Base-by-base conservation (phyloP, 148 eudicot species). In the Camellia japonica region DNA sequence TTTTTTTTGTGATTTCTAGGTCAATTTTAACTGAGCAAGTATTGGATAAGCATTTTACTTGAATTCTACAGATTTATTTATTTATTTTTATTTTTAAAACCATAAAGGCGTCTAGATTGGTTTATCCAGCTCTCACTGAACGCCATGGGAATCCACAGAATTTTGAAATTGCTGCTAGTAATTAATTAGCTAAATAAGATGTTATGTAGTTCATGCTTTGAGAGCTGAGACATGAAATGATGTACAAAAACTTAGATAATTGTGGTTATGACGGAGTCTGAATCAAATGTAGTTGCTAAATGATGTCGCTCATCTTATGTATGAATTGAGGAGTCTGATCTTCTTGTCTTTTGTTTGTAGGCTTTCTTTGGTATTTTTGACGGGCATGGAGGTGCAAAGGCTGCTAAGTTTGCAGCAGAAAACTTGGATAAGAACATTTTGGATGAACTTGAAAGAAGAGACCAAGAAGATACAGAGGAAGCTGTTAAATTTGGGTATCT, bases 401-500 rank as follows among this genome's bases (percentile, higher is more conserved):
- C 88, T 19, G 84, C 86, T 4, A 86, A 83, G 42, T 83, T 78
- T 71, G 84, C 82, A 55, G 88, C 86, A 78, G 0, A 71, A 61
- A 86, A 59, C 62, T 69, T 86, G 42, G 86, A 82, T 2, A 23
- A n/a, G 78, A 87, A 91, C 75, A 86, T 93, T 51, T 54, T 85
- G 75, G 77, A 84, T 30, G 92, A 91, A 82, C 83, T 93, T 13
- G 71, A 18, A 11, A 79, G 19, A 62, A 83, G 18, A 20, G 73
- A 73, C 19, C 90, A 89, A 5, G 82, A 68, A 14, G 75, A 78
- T 2, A 69, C 90, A 1, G 77, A 82, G 73, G 89, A 87, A 73
- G 92, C 89, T 2, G 87, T 93, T 4, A 91, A 88, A 78, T 55
- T 79, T 3, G 93, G 90, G 1, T 93, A 93, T 81, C 60, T 90